phyloP scores from a whole-genome alignment of 495 filamentous ascomycete genomes.

The Penicillium salamii region DNA sequence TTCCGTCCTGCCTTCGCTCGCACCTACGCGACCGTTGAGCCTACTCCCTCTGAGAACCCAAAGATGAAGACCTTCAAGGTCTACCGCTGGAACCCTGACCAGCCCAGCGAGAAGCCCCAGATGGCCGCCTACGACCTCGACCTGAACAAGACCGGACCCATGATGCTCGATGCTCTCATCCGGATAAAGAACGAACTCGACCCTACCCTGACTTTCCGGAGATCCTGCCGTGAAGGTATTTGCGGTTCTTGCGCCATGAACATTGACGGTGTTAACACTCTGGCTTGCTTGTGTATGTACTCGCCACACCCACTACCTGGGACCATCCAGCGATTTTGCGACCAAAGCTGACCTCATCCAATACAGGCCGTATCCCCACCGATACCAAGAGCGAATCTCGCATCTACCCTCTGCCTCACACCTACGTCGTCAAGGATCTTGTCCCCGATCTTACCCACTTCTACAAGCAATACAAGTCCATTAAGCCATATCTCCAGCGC shows the following conservation, averaged over 20 bases:
- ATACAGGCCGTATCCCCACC: conserved; percentile 84
- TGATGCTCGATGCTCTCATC: conserved; percentile 95
- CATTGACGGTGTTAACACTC: conserved; percentile 94
- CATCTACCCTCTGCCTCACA: conserved; percentile 98
- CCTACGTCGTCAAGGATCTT: conserved; percentile 98
- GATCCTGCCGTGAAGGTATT: conserved; percentile 96
- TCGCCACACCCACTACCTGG: not conserved
- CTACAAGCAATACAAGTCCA: conserved; percentile 99
- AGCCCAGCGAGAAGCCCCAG: conserved; percentile 81
- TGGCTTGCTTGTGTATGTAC: conserved; percentile 93
- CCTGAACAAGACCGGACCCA: conserved; percentile 96
- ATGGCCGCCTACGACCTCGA: conserved; percentile 96
- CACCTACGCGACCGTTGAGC: conserved; percentile 51
- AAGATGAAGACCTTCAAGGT: conserved; percentile 94
- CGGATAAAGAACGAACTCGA: conserved; percentile 99
- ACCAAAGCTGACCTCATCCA: not conserved
- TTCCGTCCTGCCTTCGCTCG: conserved; percentile 51
- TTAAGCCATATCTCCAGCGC: conserved; percentile 96
- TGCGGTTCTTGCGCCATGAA: conserved; percentile 99
- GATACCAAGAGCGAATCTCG: conserved; percentile 77
- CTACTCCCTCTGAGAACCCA: conserved; percentile 48
- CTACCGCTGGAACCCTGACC: conserved; percentile 98
- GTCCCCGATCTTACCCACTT: conserved; percentile 96
- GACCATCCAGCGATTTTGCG: not conserved
- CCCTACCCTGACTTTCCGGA: conserved; percentile 91